phyloP scores from a whole-genome alignment of 2,329 filamentous ascomycete genomes.

The Torrubiella hemipterigena region DNA sequence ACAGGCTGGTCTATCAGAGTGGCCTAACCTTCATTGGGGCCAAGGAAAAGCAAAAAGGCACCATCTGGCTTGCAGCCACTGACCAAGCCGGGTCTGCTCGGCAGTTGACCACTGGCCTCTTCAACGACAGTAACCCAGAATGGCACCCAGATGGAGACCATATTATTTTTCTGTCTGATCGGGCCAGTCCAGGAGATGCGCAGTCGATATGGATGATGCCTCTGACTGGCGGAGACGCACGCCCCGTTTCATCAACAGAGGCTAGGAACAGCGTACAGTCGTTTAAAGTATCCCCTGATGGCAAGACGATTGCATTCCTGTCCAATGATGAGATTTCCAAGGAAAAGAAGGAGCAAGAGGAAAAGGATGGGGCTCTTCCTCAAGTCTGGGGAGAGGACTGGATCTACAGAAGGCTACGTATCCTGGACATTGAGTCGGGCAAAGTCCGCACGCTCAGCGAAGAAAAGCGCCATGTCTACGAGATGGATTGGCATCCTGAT shows the following conservation, averaged over 20 bases:
- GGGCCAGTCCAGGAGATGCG: not conserved
- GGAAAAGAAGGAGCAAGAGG: not conserved
- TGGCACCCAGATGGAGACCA: not conserved
- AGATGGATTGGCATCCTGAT: not conserved
- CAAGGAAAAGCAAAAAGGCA: not conserved
- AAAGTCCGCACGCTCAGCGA: not conserved
- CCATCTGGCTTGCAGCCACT: not conserved
- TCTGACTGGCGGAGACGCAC: not conserved
- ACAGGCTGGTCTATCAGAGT: not conserved
- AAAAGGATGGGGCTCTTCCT: not conserved
- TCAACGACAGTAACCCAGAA: not conserved
- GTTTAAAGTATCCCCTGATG: not conserved
- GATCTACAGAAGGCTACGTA: not conserved
- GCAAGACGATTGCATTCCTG: not conserved
- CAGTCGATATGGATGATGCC: not conserved
- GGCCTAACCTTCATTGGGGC: too few species aligned
- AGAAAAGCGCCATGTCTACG: not conserved
- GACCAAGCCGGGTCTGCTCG: not conserved
- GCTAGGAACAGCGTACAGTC: not conserved
- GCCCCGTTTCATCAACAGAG: not conserved
- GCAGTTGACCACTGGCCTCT: not conserved
- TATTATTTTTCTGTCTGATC: not conserved
- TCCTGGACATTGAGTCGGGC: not conserved
- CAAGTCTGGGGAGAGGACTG: not conserved
- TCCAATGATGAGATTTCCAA: not conserved